Base-by-base conservation (phyloP, 768 basidiomycete genomes). In the Mycena pura region DNA sequence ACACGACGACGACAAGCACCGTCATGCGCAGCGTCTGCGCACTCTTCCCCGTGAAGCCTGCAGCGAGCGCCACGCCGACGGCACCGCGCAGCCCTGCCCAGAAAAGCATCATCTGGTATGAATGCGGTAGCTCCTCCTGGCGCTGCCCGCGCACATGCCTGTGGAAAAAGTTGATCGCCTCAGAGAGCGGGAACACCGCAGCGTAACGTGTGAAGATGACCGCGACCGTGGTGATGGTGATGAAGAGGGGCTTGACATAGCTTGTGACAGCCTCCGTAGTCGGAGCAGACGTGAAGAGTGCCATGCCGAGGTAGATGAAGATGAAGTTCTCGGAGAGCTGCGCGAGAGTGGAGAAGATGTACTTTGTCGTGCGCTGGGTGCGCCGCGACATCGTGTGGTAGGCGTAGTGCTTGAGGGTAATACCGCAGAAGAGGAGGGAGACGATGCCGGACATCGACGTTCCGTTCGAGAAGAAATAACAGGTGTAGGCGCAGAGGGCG, bases 41-140 rank as follows among this genome's bases (percentile, higher is more conserved):
- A 70, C 96, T 96, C 27, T 87, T 82, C n/a, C 97, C 96, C 57
- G 89, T 89, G 81, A 99, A 96, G 3, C 96, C 96, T 2, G 95
- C 92, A 1, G 97, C 97, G 28, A 99, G 86, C 4, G 97, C 97
- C 21, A 99, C 97, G 36, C 97, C 97, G 40, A 99, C 97, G 0
- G 97, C 97, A 32, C 97, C 97, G 27, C 97, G 83, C 53, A 99
- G 78, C 6, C 96, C 96, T 1, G 96, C 96, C 97, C 96, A 99
- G 77, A 99, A 99, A 15, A 99, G 78, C 95, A 99, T 97, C 93
- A 99, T 96, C 69, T 98, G 96, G 70, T 99, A 98, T 11, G 95
- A 95, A 74, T 99, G 96, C 1, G 97, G 96, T 5, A 99, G 79
- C 67, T 98, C 96, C 65, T 97, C 96, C 22, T 83, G 78, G 39